A percentile compares a stretch with the other conserved stretches of the same genome.
phyloP scores from a whole-genome alignment of 352 stramenopile species.

The Globisporangium camurandrum region DNA sequence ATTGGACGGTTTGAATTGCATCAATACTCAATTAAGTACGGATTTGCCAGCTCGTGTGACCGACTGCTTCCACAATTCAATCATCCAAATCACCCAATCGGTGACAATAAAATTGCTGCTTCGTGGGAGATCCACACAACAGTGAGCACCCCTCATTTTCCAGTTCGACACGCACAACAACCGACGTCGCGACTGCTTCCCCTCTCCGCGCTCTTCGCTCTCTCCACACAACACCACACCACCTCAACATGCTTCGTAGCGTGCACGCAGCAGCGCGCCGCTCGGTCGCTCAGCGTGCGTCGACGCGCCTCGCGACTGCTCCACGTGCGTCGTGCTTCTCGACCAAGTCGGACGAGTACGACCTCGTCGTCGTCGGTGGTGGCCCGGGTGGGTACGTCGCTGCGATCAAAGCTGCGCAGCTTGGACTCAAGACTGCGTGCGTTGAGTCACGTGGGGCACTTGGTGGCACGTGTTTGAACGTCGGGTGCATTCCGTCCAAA shows the following conservation, averaged over 20 bases:
- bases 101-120: too few species aligned
- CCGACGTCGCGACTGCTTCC: background rate
- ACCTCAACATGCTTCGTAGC: constrained; percentile 22
- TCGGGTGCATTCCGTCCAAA: constrained; percentile 99
- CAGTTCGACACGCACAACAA: constrained; percentile 5
- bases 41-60: too few species aligned
- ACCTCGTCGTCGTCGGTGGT: constrained; percentile 90
- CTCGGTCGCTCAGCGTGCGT: constrained; percentile 19
- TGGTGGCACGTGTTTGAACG: constrained; percentile 98
- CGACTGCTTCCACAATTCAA: too few species aligned
- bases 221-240: background rate
- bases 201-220: background rate
- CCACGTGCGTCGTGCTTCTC: constrained; percentile 44
- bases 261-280: constrained; percentile 28
- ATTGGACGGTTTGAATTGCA: background rate
- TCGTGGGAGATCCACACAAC: too few species aligned
- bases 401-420: constrained; percentile 97
- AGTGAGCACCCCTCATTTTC: constrained; percentile 15
- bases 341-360: constrained; percentile 40
- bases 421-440: constrained; percentile 97
- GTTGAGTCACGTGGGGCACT: constrained; percentile 95
- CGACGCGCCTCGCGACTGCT: constrained; percentile 6
- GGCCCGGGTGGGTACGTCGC: constrained; percentile 98
- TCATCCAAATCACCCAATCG: background rate
- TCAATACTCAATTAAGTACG: too few species aligned